Conservation (phyloP, 805 yeast species). For the Myxozyma mucilagina region DNA sequence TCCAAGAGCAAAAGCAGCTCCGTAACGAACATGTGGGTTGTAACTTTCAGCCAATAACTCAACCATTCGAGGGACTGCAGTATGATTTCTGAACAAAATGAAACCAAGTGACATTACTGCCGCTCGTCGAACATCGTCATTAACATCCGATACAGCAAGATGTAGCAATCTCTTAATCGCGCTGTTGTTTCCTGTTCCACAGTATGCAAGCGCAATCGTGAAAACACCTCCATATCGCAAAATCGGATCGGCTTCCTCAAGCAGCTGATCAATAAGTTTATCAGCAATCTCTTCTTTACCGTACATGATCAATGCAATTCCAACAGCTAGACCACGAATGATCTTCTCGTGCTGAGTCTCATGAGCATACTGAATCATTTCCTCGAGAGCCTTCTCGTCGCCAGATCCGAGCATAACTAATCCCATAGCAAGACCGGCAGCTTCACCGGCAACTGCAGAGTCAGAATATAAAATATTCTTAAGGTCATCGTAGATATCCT, state of each 20-base stretch:
- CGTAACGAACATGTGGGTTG: conserved; percentile 97
- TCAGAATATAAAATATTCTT: conserved; percentile 83
- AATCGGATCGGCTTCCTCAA: conserved; percentile 74
- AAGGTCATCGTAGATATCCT: conserved; percentile 73
- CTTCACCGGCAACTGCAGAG: conserved; percentile 92
- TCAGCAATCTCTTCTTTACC: conserved; percentile 85
- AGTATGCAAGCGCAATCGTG: conserved; percentile 92
- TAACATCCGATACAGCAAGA: conserved; percentile 93
- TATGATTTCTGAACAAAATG: conserved; percentile 82
- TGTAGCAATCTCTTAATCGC: conserved; percentile 87
- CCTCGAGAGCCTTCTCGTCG: conserved; percentile 62
- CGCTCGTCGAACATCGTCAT: conserved; percentile 95
- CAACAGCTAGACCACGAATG: conserved; percentile 87
- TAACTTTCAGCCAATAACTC: conserved; percentile 90
- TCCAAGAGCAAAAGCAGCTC: conserved; percentile 96
- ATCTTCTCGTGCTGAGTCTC: conserved; percentile 96
- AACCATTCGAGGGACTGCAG: conserved; percentile 92
- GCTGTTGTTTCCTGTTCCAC: conserved; percentile 88
- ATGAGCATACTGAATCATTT: conserved; percentile 86
- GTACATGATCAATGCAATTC: conserved; percentile 81
- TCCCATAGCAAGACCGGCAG: conserved; percentile 96
- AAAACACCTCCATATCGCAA: conserved; percentile 95
- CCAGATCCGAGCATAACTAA: conserved; percentile 93
- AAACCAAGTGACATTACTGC: conserved; percentile 92
- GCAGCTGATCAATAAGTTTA: conserved; percentile 59